These are phyloP conservation scores for Penicillium hordei DNA, from an alignment of 2,329 filamentous ascomycete genomes.

Conservation along the genomic window DNA sequence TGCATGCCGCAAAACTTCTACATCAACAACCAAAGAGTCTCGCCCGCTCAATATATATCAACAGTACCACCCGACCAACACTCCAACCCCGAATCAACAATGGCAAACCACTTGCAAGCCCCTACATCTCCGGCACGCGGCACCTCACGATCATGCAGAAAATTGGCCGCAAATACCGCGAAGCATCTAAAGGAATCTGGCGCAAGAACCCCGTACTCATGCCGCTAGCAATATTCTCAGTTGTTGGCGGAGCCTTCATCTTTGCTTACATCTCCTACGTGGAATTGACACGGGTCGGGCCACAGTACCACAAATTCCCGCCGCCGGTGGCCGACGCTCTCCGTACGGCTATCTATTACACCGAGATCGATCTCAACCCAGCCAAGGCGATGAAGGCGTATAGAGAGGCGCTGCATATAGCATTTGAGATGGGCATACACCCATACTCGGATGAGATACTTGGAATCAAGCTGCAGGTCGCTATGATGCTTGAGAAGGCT, in stretches of 20 bases:
- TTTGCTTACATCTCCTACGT: slow-evolving; percentile 46
- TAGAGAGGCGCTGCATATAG: slow-evolving; percentile 71
- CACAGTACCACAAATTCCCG: slow-evolving; percentile 46
- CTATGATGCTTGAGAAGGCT: slow-evolving; percentile 75
- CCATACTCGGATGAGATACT: slow-evolving; percentile 88
- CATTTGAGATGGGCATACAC: slow-evolving; percentile 73
- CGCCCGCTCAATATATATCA: slow-evolving; percentile 25
- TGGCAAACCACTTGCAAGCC: background rate
- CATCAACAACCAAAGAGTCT: slow-evolving; percentile 18
- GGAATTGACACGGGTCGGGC: slow-evolving; percentile 44
- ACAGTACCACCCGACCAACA: slow-evolving; percentile 17
- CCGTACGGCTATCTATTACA: slow-evolving; percentile 82
- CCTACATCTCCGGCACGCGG: slow-evolving; percentile 17
- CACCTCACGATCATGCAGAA: slow-evolving; percentile 31
- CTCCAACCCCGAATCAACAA: slow-evolving; percentile 5
- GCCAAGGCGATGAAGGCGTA: slow-evolving; percentile 81
- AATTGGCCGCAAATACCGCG: slow-evolving; percentile 34
- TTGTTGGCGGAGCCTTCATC: slow-evolving; percentile 34
- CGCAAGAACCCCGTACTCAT: slow-evolving; percentile 46
- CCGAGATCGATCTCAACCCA: slow-evolving; percentile 72
- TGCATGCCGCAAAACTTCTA: slow-evolving; percentile 20
- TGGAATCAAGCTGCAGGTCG: slow-evolving; percentile 81
- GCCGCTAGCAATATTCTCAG: slow-evolving; percentile 42
- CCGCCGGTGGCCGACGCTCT: slow-evolving; percentile 58
- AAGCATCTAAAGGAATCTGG: slow-evolving; percentile 42